Evolutionary conservation across 768 basidiomycete genomes (phyloP).

Genomic region (Pholiota microspora): DNA sequence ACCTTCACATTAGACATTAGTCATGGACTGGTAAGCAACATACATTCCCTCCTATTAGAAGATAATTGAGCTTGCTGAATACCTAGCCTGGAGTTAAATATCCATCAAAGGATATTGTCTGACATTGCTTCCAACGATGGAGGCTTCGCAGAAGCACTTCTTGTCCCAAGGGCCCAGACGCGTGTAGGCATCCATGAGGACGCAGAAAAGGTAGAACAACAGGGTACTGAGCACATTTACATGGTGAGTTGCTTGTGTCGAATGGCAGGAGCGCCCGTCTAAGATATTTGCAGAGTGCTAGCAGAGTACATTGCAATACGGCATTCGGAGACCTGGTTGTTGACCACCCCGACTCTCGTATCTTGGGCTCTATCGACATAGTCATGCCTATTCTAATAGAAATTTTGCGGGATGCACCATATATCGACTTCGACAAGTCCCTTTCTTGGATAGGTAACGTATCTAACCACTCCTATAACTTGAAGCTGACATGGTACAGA

Average conservation of each 20-base stretch:
- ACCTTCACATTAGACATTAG: background rate
- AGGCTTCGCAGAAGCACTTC: constrained; percentile 48
- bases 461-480: background rate
- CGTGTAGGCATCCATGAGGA: constrained; percentile 22
- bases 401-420: constrained; percentile 69
- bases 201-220: constrained; percentile 22
- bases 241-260: constrained; percentile 47
- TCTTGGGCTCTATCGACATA: constrained; percentile 47
- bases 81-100: constrained; percentile 75
- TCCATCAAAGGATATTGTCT: constrained; percentile 71
- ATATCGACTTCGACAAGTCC: constrained; percentile 73
- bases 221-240: constrained; percentile 41
- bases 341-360: constrained; percentile 55
- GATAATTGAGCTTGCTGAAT: background rate
- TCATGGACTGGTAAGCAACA: constrained; percentile 19
- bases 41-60: background rate
- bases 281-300: constrained; percentile 49
- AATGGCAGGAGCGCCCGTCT: background rate
- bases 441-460: constrained; percentile 75
- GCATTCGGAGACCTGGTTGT: constrained; percentile 79
- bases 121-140: constrained; percentile 63
- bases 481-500: constrained; percentile 41
- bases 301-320: constrained; percentile 75
- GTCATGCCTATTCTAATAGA: constrained; percentile 61
- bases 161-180: constrained; percentile 61